These are phyloP conservation scores for Ganoderma meredithae DNA, from an alignment of 1,284 basidiomycete genomes.

Conservation along the genomic window DNA sequence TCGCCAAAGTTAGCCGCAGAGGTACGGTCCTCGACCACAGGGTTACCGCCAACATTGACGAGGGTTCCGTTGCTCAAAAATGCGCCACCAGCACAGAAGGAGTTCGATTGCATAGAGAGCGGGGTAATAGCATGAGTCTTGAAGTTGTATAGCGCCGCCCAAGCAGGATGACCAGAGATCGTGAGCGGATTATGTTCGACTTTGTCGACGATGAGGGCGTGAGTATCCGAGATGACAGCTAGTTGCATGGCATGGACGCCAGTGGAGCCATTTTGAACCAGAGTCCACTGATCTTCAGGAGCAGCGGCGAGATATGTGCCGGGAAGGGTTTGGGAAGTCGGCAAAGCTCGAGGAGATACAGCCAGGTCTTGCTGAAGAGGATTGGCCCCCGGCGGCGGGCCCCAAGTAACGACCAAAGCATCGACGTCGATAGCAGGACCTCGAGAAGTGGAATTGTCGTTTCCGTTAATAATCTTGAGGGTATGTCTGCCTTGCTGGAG, in stretches of 20 bases:
- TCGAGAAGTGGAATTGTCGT: slow-evolving; percentile 45
- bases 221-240: slow-evolving; percentile 71
- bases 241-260: slow-evolving; percentile 89
- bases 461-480: slow-evolving; percentile 68
- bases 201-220: slow-evolving; percentile 82
- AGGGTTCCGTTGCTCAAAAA: slow-evolving; percentile 81
- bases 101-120: slow-evolving; percentile 76
- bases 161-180: slow-evolving; percentile 77
- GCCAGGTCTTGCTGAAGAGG: slow-evolving; percentile 27
- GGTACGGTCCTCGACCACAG: slow-evolving; percentile 68
- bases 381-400: slow-evolving; percentile 10
- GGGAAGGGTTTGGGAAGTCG: slow-evolving; percentile 29
- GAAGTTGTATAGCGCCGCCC: slow-evolving; percentile 79
- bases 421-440: slow-evolving; percentile 60
- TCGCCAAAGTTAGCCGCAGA: slow-evolving; percentile 79
- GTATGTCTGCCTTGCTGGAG: slow-evolving; percentile 62
- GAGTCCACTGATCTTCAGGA: slow-evolving; percentile 49
- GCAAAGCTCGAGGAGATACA: slow-evolving; percentile 22
- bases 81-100: slow-evolving; percentile 87
- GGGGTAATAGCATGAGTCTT: slow-evolving; percentile 68
- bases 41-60: slow-evolving; percentile 81
- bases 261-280: slow-evolving; percentile 67
- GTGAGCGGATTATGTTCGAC: slow-evolving; percentile 85
- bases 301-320: slow-evolving; percentile 36
- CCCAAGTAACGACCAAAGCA: slow-evolving; percentile 67